These are phyloP conservation scores for Grosmannia huntii DNA, from an alignment of 2,329 filamentous ascomycete genomes.

Conservation along the genomic window DNA sequence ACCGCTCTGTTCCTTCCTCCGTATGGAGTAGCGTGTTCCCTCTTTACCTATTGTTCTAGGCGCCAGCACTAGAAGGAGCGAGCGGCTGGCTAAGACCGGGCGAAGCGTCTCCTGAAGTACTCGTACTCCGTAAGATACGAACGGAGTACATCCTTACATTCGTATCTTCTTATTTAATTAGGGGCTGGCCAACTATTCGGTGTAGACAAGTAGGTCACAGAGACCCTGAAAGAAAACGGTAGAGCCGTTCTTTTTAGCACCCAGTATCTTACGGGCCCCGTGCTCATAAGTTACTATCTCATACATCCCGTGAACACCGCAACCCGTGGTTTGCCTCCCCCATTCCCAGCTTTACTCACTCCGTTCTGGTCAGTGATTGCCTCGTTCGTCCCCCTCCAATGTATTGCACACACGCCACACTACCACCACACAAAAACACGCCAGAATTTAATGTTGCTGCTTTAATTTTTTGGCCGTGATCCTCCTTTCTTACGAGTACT, in stretches of 20 bases:
- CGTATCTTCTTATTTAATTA: background rate
- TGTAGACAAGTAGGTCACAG: background rate
- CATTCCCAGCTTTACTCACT: background rate
- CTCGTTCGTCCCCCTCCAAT: conserved; percentile 4
- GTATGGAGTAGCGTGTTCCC: background rate
- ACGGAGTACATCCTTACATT: background rate
- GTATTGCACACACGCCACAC: conserved; percentile 6
- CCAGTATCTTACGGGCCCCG: background rate
- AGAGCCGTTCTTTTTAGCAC: background rate
- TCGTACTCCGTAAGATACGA: too few species aligned
- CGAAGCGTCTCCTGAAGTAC: background rate
- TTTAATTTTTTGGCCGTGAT: conserved; percentile 7
- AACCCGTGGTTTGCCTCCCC: background rate
- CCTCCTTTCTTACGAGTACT: background rate
- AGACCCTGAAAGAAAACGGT: conserved; percentile 4
- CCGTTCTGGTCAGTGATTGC: conserved; percentile 3
- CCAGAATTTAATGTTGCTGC: conserved; percentile 6
- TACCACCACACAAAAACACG: conserved; percentile 7
- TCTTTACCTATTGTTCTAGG: background rate
- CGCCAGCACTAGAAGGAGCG: background rate
- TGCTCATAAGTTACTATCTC: background rate
- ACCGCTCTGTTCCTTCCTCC: background rate
- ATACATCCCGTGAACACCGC: conserved; percentile 1
- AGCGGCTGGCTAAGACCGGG: background rate
- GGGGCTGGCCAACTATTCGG: background rate